A percentile compares a stretch with the other conserved stretches of the same genome.
Evolutionary conservation across 345 rosid species (phyloP).

Genomic region (Conringia planisiliqua): DNA sequence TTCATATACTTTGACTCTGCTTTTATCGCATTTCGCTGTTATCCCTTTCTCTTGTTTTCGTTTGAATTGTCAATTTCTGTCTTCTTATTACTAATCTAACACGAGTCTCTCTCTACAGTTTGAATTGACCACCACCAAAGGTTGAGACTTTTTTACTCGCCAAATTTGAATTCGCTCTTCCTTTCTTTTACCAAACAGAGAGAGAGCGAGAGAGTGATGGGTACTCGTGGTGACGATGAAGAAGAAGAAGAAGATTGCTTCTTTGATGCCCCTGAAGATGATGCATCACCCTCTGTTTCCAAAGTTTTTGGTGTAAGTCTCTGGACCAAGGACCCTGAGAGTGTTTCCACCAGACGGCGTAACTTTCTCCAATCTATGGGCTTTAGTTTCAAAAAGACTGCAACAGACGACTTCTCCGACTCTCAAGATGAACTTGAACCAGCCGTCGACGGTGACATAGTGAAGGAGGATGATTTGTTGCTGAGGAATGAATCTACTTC

Average conservation of each 20-base stretch:
- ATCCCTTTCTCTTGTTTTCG: conserved; percentile 19
- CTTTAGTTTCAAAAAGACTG: conserved; percentile 21
- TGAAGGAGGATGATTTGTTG: conserved; percentile 34
- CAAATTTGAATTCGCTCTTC: conserved; percentile 21
- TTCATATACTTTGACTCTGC: conserved; percentile 5
- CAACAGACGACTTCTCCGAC: not conserved
- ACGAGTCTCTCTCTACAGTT: conserved; percentile 23
- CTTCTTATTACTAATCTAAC: conserved; percentile 31
- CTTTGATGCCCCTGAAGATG: conserved; percentile 62
- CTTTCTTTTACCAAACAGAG: conserved; percentile 35
- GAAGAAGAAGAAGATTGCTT: conserved; percentile 59
- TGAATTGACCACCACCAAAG: not conserved
- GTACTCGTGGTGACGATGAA: conserved; percentile 35
- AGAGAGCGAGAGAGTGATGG: not conserved
- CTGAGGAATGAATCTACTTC: conserved; percentile 36
- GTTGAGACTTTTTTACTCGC: conserved; percentile 20
- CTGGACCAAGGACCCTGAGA: conserved; percentile 42
- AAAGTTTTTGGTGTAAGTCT: conserved; percentile 21
- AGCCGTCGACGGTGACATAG: not conserved
- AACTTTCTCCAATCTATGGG: conserved; percentile 48
- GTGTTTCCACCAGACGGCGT: conserved; percentile 40
- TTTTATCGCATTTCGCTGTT: not conserved
- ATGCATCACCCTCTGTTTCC: conserved; percentile 31
- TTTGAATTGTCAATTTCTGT: conserved; percentile 55
- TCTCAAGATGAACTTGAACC: not conserved